Evolutionary conservation across 495 filamentous ascomycete genomes (phyloP).

Genomic region (Podospora appendiculata): DNA sequence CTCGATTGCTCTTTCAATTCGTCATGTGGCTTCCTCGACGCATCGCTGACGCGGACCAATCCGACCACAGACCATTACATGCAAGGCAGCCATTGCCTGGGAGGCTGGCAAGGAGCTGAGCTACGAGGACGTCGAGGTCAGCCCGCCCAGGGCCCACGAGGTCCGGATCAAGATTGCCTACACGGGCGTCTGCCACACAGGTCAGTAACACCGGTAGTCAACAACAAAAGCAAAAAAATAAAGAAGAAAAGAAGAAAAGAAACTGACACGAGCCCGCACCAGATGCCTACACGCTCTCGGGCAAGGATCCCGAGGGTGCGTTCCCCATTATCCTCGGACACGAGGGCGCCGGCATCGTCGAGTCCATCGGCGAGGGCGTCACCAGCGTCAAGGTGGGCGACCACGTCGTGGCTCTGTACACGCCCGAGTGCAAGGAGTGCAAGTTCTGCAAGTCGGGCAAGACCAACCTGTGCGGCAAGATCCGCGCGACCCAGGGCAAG

Average conservation of each 20-base stretch:
- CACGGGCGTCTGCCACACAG: slow-evolving; percentile 97
- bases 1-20: too few species aligned
- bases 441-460: slow-evolving; percentile 99
- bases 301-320: slow-evolving; percentile 96
- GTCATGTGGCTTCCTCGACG: too few species aligned
- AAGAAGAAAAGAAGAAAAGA: background rate
- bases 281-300: slow-evolving; percentile 98
- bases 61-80: slow-evolving; percentile 38
- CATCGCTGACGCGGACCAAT: too few species aligned
- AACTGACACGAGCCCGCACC: background rate
- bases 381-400: slow-evolving; percentile 88
- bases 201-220: slow-evolving; percentile 36
- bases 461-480: slow-evolving; percentile 99
- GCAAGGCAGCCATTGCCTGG: slow-evolving; percentile 93
- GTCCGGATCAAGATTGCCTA: slow-evolving; percentile 94
- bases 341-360: slow-evolving; percentile 94
- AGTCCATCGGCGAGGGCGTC: slow-evolving; percentile 93
- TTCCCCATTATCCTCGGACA: slow-evolving; percentile 96
- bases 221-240: too few species aligned
- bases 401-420: slow-evolving; percentile 94
- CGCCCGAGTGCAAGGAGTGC: slow-evolving; percentile 93
- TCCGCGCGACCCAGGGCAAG: slow-evolving; percentile 89
- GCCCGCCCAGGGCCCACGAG: slow-evolving; percentile 85
- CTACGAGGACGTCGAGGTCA: slow-evolving; percentile 88
- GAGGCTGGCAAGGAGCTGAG: slow-evolving; percentile 82